Percentiles rank a stretch among this genome's conserved stretches.
phyloP scores from a whole-genome alignment of 1,139 yeast species.

The Wickerhamomyces sp. region DNA sequence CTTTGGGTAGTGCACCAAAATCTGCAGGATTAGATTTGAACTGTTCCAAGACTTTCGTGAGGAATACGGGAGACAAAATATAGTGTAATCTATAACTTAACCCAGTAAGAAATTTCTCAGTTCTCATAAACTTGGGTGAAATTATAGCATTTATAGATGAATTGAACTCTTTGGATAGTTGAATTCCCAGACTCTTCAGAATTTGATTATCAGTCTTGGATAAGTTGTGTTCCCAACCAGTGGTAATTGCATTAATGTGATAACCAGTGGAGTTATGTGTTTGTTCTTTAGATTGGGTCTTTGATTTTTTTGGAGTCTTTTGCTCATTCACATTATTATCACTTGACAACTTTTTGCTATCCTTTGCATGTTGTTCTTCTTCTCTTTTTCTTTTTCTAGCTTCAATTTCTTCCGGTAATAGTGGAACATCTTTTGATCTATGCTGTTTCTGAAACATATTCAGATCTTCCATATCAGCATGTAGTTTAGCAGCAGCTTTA shows the following conservation, averaged over 20 bases:
- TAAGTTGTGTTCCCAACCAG: slow-evolving; percentile 57
- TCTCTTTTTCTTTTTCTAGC: slow-evolving; percentile 25
- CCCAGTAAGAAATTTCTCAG: slow-evolving; percentile 69
- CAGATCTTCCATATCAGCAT: slow-evolving; percentile 61
- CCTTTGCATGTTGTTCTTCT: slow-evolving; percentile 16
- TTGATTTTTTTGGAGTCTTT: neutral
- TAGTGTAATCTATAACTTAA: slow-evolving; percentile 29
- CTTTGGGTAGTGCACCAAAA: slow-evolving; percentile 26
- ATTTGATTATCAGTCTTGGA: slow-evolving; percentile 34
- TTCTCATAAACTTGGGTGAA: slow-evolving; percentile 77
- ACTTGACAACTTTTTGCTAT: slow-evolving; percentile 9
- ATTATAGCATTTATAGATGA: slow-evolving; percentile 48
- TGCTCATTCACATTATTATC: neutral
- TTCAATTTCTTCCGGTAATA: slow-evolving; percentile 31
- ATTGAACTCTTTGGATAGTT: slow-evolving; percentile 39
- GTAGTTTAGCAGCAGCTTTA: slow-evolving; percentile 64
- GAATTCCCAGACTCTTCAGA: slow-evolving; percentile 35
- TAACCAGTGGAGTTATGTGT: slow-evolving; percentile 23
- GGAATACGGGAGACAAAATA: slow-evolving; percentile 29
- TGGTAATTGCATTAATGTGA: slow-evolving; percentile 46
- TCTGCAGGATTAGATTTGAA: slow-evolving; percentile 26
- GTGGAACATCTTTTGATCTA: slow-evolving; percentile 25
- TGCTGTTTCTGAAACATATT: slow-evolving; percentile 51
- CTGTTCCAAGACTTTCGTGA: slow-evolving; percentile 35
- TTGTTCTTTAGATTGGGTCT: slow-evolving; percentile 3